These are phyloP conservation scores for Ramaria rubella DNA, from an alignment of 768 basidiomycete genomes.

Conservation along the genomic window DNA sequence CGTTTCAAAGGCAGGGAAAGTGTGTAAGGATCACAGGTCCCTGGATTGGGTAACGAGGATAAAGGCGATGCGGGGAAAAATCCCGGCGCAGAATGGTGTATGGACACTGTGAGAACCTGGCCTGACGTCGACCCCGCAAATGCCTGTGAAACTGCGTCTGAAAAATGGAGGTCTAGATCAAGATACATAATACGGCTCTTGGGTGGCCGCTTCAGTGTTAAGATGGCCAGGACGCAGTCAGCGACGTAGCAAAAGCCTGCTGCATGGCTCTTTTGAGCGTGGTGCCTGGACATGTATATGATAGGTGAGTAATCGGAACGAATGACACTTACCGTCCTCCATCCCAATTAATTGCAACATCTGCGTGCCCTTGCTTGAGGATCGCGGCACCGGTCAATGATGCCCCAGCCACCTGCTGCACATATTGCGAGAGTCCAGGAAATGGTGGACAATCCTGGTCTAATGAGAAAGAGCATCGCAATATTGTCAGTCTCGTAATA, in stretches of 20 bases:
- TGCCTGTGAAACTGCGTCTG: conserved; percentile 80
- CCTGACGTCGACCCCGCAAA: conserved; percentile 42
- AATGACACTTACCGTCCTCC: conserved; percentile 65
- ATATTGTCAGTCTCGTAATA: no score
- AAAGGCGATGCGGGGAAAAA: conserved; percentile 72
- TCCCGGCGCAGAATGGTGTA: conserved; percentile 76
- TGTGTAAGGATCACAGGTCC: conserved; percentile 54
- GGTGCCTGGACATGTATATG: conserved; percentile 48
- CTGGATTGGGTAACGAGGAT: conserved; percentile 38
- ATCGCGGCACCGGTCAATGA: conserved; percentile 65
- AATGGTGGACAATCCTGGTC: conserved; percentile 81
- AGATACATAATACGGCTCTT: conserved; percentile 78
- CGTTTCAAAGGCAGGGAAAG: conserved; percentile 71
- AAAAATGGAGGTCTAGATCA: conserved; percentile 89
- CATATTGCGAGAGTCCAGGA: conserved; percentile 58
- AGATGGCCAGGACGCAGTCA: conserved; percentile 77
- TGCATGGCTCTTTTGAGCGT: conserved; percentile 70
- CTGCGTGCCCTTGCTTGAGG: conserved; percentile 42
- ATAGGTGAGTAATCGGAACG: background rate
- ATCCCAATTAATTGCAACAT: conserved; percentile 82
- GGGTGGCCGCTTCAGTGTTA: conserved; percentile 49
- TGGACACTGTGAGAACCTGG: conserved; percentile 56
- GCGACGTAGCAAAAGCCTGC: conserved; percentile 94
- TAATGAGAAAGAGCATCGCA: background rate
- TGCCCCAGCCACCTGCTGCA: conserved; percentile 66